Evolutionary conservation across 140 eudicot species (phyloP), one percentile per base, ranked within the genome.

Genomic region (Artemisia princeps): DNA sequence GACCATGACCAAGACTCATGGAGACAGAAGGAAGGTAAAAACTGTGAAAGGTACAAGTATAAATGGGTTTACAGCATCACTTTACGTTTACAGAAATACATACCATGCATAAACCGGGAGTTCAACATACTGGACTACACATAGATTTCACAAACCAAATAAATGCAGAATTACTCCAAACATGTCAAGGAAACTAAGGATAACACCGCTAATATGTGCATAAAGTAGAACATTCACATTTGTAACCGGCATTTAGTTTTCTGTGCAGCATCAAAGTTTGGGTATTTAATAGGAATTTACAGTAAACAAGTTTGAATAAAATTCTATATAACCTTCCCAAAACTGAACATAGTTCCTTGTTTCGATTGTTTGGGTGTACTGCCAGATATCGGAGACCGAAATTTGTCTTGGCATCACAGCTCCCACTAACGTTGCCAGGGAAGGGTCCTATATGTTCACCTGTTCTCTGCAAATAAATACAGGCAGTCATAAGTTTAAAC

Each of bases 201-300:
- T 57, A 23, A 15, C 50, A 26, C 24, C 8, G 45, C 19, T 57
- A 20, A 57, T 69, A 69, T 69, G 58, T 69, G 74, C 66, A 69
- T 42, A 46, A 42, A 57, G 46, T 22, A 23, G 44, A 57, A 24
- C 12, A 65, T 56, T 58, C 61, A 66, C 14, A 63, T 33, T 33
- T 5, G 23, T 46, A 13, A 42, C 72, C n/a, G 2, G 15, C 45
- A n/a, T 46, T 14, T 23, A 64, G 16, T 20, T 53, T 13, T 55
- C 28, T 60, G 14, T 28, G 2, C 51, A 57, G 44, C 53, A 48
- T 23, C 55, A 74, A 45, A 28, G 30, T 53, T 53, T 10, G 10
- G 40, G 55, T 68, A 42, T 60, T 13, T 55, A 26, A 74, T 53
- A 59, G 42, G n/a, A 28, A 55, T 20, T 62, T 62, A 75, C 71